A percentile compares a stretch with the other conserved stretches of the same genome.
These are phyloP conservation scores for Calocybe cyanea DNA, from an alignment of 768 basidiomycete genomes.

Conservation along the genomic window DNA sequence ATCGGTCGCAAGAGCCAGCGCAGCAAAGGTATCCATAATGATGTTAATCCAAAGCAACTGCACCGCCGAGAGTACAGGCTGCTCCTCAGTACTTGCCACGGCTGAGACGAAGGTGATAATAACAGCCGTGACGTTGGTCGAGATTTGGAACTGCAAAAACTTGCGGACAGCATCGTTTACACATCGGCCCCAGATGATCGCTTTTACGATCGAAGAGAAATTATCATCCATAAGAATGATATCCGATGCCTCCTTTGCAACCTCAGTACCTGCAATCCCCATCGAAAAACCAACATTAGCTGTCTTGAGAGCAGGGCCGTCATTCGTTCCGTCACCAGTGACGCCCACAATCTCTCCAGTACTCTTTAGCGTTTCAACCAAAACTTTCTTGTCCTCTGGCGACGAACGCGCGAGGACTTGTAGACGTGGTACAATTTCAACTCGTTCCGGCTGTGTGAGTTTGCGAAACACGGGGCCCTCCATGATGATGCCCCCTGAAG, in stretches of 20 bases:
- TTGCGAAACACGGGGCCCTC: slow-evolving; percentile 93
- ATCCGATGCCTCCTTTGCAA: slow-evolving; percentile 98
- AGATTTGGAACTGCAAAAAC: slow-evolving; percentile 94
- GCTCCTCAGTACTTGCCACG: slow-evolving; percentile 70
- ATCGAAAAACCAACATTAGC: slow-evolving; percentile 97
- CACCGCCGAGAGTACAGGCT: slow-evolving; percentile 90
- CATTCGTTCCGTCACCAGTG: slow-evolving; percentile 97
- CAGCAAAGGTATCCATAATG: slow-evolving; percentile 98
- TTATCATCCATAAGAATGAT: slow-evolving; percentile 99
- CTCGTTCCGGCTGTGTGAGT: slow-evolving; percentile 63
- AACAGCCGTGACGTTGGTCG: slow-evolving; percentile 94
- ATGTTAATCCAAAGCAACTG: slow-evolving; percentile 99
- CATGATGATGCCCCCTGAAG: slow-evolving; percentile 93
- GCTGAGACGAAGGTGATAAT: slow-evolving; percentile 91
- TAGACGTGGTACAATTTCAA: slow-evolving; percentile 84
- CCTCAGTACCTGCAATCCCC: slow-evolving; percentile 96
- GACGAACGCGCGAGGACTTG: slow-evolving; percentile 98
- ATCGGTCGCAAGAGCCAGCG: slow-evolving; percentile 95
- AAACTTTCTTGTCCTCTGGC: slow-evolving; percentile 92
- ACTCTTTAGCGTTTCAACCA: slow-evolving; percentile 83
- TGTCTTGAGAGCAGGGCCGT: slow-evolving; percentile 93
- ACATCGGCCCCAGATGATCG: slow-evolving; percentile 98
- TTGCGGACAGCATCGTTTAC: slow-evolving; percentile 98
- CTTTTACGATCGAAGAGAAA: slow-evolving; percentile 93
- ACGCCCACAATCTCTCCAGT: slow-evolving; percentile 93